These are phyloP conservation scores for Trametes hirsuta DNA, from an alignment of 1,284 basidiomycete genomes.

Conservation along the genomic window DNA sequence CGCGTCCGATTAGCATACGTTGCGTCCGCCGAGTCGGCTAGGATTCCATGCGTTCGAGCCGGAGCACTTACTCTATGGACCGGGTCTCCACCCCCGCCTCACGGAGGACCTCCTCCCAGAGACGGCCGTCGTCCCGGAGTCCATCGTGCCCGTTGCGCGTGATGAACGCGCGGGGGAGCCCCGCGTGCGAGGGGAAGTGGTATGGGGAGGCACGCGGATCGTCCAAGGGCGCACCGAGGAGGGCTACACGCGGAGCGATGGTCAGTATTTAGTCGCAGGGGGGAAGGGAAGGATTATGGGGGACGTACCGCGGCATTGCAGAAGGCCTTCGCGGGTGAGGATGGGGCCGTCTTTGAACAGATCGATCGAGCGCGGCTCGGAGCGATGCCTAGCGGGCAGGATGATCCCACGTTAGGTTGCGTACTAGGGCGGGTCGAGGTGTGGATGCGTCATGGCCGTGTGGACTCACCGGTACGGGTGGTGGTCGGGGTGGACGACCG, in stretches of 20 bases:
- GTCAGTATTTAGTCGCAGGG: background rate
- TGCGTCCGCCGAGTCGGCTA: too few relatives aligned
- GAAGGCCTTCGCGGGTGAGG: slow-evolving; percentile 6
- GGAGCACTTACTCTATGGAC: slow-evolving; percentile 4
- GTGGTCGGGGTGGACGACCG: slow-evolving; percentile 14
- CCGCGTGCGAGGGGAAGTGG: slow-evolving; percentile 11
- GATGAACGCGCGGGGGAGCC: slow-evolving; percentile 16
- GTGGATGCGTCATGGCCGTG: too few relatives aligned
- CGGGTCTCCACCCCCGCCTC: slow-evolving; percentile 22
- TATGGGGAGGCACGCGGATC: slow-evolving; percentile 18
- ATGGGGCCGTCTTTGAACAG: slow-evolving; percentile 24
- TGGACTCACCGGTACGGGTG: slow-evolving; percentile 19
- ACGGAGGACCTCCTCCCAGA: slow-evolving; percentile 21
- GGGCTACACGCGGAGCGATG: background rate
- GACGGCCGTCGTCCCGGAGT: slow-evolving; percentile 25
- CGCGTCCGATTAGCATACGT: background rate
- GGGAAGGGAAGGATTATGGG: background rate
- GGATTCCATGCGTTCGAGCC: background rate
- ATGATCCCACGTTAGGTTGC: background rate
- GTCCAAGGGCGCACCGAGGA: background rate
- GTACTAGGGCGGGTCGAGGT: background rate
- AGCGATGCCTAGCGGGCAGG: slow-evolving; percentile 14
- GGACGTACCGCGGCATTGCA: background rate
- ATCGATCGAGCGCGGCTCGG: slow-evolving; percentile 27
- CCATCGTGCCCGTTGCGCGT: slow-evolving; percentile 17